A percentile compares a stretch with the other conserved stretches of the same genome.
Conservation (phyloP, 2,329 filamentous ascomycete genomes). For the Penicillium sp. region DNA sequence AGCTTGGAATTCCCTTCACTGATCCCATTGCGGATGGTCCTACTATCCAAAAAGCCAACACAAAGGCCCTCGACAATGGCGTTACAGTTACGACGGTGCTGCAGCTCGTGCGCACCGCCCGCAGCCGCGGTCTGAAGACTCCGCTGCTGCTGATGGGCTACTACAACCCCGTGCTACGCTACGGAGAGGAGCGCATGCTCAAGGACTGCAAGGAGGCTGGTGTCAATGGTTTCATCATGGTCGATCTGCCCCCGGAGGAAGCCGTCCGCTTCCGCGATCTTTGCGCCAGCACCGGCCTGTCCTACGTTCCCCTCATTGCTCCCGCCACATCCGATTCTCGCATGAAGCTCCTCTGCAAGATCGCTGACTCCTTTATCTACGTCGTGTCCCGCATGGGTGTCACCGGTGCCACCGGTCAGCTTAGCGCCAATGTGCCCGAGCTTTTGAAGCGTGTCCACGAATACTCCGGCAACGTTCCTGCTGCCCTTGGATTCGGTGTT, state of each 20-base stretch:
- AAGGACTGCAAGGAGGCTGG: slow-evolving; percentile 77
- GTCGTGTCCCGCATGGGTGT: slow-evolving; percentile 97
- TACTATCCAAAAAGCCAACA: slow-evolving; percentile 94
- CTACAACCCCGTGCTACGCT: slow-evolving; percentile 92
- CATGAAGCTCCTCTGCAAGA: slow-evolving; percentile 93
- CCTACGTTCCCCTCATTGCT: slow-evolving; percentile 94
- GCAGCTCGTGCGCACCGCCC: slow-evolving; percentile 75
- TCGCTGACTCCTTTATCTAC: slow-evolving; percentile 98
- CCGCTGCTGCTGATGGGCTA: slow-evolving; percentile 97
- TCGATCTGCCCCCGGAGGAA: slow-evolving; percentile 93
- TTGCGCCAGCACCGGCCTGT: slow-evolving; percentile 52
- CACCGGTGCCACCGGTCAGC: slow-evolving; percentile 77
- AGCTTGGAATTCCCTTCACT: slow-evolving; percentile 93
- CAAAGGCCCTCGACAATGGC: slow-evolving; percentile 79
- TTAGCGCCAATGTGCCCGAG: slow-evolving; percentile 76
- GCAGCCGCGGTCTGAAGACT: slow-evolving; percentile 68
- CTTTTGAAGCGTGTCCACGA: slow-evolving; percentile 81
- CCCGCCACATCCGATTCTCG: slow-evolving; percentile 86
- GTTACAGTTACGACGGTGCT: slow-evolving; percentile 76
- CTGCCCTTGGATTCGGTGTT: slow-evolving; percentile 91
- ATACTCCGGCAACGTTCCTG: slow-evolving; percentile 84
- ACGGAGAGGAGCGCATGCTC: slow-evolving; percentile 86
- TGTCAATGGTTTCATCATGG: slow-evolving; percentile 94
- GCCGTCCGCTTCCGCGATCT: slow-evolving; percentile 63
- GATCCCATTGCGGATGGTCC: slow-evolving; percentile 97